Percentiles rank a stretch among this genome's conserved stretches.
Evolutionary conservation across 805 yeast species (phyloP).

Genomic region (Cyberlindnera euphorbiiphila): DNA sequence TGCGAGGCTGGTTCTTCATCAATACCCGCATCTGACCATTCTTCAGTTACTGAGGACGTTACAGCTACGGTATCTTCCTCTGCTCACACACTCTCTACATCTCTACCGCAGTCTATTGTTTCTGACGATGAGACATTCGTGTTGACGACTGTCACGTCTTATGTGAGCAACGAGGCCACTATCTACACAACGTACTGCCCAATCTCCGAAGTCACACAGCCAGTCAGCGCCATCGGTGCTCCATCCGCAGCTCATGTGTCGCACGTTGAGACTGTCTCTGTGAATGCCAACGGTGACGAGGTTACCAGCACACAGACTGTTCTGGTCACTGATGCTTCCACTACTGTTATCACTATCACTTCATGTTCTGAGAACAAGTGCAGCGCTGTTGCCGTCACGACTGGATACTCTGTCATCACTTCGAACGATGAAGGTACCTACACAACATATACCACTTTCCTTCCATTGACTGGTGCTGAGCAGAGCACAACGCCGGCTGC

Average conservation of each 20-base stretch:
- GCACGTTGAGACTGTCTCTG: no score
- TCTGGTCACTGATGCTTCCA: conserved; percentile 11
- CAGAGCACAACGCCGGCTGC: conserved; percentile 1
- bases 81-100: neutral
- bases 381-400: conserved; percentile 13
- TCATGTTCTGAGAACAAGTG: conserved; percentile 15
- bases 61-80: conserved; percentile 5
- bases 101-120: conserved; percentile 9
- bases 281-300: conserved; percentile 8
- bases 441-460: conserved; percentile 32
- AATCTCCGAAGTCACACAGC: conserved; percentile 6
- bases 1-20: conserved; percentile 11
- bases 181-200: conserved; percentile 23
- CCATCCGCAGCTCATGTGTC: no score
- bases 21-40: neutral
- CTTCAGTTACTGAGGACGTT: conserved; percentile 11
- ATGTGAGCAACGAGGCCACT: conserved; percentile 9
- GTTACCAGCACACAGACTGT: conserved; percentile 4
- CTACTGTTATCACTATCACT: conserved; percentile 20
- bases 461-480: conserved; percentile 10
- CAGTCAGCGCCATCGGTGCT: conserved; percentile 2
- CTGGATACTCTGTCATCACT: conserved; percentile 16
- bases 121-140: conserved; percentile 14
- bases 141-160: conserved; percentile 19
- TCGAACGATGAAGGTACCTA: conserved; percentile 7